Percentiles rank a stretch among this genome's conserved stretches.
Evolutionary conservation across 371 early-diverging fungal genomes (phyloP).

Genomic region (Encephalitozoon romaleae): DNA sequence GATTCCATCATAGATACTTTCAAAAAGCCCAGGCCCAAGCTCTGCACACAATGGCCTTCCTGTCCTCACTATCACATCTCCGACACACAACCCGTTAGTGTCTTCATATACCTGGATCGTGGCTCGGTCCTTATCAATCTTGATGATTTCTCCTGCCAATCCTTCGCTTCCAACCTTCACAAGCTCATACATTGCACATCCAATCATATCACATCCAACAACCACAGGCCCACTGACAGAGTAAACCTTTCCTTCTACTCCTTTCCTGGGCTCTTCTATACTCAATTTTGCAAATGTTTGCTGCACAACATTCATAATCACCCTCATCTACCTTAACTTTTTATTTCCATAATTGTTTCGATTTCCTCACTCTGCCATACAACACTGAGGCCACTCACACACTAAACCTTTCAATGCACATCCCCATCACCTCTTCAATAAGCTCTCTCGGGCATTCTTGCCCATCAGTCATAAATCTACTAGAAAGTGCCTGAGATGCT

Average conservation of each 20-base stretch:
- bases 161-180: conserved; percentile 95
- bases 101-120: conserved; percentile 99
- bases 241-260: conserved; percentile 77
- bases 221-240: conserved; percentile 99
- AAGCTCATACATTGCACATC: conserved; percentile 97
- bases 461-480: not conserved
- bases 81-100: conserved; percentile 94
- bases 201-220: conserved; percentile 90
- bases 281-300: conserved; percentile 40
- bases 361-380: not conserved
- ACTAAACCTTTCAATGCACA: not conserved
- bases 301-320: conserved; percentile 23
- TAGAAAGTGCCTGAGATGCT: not conserved
- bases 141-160: conserved; percentile 97
- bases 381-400: not conserved
- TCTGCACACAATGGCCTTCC: conserved; percentile 96
- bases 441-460: not conserved
- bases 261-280: conserved; percentile 63
- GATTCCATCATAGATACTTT: conserved; percentile 98
- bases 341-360: not conserved
- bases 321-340: not conserved
- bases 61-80: conserved; percentile 90
- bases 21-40: conserved; percentile 93
- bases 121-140: conserved; percentile 91
- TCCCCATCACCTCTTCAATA: not conserved